Percentiles rank a stretch among this genome's conserved stretches.
These are phyloP conservation scores for Aspergillus aculeatinus DNA, from an alignment of 2,329 filamentous ascomycete genomes.

Conservation along the genomic window DNA sequence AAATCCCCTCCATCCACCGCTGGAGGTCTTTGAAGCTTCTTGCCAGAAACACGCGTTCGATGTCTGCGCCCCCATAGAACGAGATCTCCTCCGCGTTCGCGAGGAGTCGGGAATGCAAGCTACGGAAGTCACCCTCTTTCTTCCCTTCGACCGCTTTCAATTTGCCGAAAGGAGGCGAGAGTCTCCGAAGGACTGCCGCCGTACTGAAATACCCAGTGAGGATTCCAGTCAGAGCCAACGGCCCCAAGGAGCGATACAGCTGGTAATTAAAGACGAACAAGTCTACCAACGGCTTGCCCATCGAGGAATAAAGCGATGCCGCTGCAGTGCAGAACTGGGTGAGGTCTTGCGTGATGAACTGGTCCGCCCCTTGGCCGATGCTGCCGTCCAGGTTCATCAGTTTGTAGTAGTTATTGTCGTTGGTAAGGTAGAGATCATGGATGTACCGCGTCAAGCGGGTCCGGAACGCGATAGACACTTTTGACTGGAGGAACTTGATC, in stretches of 20 bases:
- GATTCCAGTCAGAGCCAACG: constrained; percentile 79
- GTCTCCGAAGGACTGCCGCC: constrained; percentile 78
- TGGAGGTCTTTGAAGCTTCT: constrained; percentile 90
- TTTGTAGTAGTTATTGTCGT: constrained; percentile 95
- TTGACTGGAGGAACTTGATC: constrained; percentile 98
- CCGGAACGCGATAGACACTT: constrained; percentile 96
- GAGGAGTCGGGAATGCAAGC: constrained; percentile 84
- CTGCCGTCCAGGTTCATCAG: constrained; percentile 89
- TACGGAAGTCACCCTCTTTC: constrained; percentile 92
- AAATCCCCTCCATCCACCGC: constrained; percentile 97
- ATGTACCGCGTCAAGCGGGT: constrained; percentile 94
- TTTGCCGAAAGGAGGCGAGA: constrained; percentile 95
- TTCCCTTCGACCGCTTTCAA: constrained; percentile 93
- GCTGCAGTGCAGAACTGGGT: constrained; percentile 93
- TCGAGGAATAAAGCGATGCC: constrained; percentile 87
- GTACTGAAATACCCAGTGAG: constrained; percentile 93
- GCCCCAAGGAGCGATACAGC: constrained; percentile 85
- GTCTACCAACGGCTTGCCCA: constrained; percentile 98
- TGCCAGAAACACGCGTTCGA: constrained; percentile 90
- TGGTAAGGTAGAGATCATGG: constrained; percentile 92
- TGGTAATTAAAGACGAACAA: constrained; percentile 98
- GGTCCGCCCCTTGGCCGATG: constrained; percentile 86
- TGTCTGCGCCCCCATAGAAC: constrained; percentile 93
- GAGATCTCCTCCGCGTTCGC: constrained; percentile 97
- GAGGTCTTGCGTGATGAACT: constrained; percentile 96